A percentile compares a stretch with the other conserved stretches of the same genome.
These are phyloP conservation scores for Fusarium multiceps DNA, from an alignment of 2,329 filamentous ascomycete species.

Conservation along the genomic window DNA sequence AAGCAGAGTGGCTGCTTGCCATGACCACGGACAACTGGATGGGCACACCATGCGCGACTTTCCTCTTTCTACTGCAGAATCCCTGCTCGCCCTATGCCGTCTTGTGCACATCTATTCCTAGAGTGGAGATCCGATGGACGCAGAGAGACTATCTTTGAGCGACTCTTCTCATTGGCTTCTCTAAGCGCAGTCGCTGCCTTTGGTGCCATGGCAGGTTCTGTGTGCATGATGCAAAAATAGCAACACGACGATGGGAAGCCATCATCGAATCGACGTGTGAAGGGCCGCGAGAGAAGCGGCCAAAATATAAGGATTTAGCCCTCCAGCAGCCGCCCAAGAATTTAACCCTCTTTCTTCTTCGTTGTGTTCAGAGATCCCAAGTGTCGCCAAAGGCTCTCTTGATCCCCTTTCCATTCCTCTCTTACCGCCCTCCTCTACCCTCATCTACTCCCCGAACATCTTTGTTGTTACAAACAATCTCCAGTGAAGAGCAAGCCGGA, in stretches of 20 bases:
- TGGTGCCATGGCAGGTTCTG: slow-evolving; percentile 46
- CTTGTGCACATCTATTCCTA: slow-evolving; percentile 48
- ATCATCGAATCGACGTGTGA: slow-evolving; percentile 45
- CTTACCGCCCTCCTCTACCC: slow-evolving; percentile 50
- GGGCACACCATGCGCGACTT: slow-evolving; percentile 49
- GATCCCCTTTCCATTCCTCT: slow-evolving; percentile 49
- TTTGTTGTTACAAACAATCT: slow-evolving; percentile 43
- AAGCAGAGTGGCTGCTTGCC: slow-evolving; percentile 42
- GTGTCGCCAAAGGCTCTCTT: slow-evolving; percentile 61
- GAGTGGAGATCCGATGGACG: slow-evolving; percentile 42
- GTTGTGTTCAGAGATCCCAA: slow-evolving; percentile 59
- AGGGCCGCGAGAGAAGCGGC: slow-evolving; percentile 57
- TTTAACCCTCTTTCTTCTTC: slow-evolving; percentile 56
- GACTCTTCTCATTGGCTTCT: slow-evolving; percentile 57
- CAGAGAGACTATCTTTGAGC: slow-evolving; percentile 41
- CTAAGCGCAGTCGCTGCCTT: slow-evolving; percentile 58
- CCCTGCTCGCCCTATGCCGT: slow-evolving; percentile 41
- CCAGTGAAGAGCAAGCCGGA: slow-evolving; percentile 67
- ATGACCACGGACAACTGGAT: slow-evolving; percentile 40
- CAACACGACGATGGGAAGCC: slow-evolving; percentile 46
- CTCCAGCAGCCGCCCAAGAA: slow-evolving; percentile 55
- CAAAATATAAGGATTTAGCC: slow-evolving; percentile 69
- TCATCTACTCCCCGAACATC: slow-evolving; percentile 44
- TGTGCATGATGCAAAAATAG: slow-evolving; percentile 54
- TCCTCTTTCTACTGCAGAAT: slow-evolving; percentile 41